Evolutionary conservation across 306 rosid species (phyloP).

Genomic region (Citrullus colocynthis): DNA sequence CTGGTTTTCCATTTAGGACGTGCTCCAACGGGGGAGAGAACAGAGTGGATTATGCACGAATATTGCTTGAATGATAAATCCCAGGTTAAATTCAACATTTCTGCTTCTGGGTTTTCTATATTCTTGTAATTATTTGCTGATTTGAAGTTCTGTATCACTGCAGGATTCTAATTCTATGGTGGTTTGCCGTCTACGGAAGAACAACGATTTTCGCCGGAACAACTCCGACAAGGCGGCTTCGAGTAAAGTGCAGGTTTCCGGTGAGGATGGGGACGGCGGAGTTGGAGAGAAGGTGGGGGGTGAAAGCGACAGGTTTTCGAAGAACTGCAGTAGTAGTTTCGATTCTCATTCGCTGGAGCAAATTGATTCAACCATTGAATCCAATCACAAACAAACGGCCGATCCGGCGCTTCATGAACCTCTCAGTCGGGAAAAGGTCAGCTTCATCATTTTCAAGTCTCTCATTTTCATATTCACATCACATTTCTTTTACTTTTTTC

Average conservation of each 20-base stretch:
- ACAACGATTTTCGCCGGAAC: conserved; percentile 38
- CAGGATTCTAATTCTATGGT: conserved; percentile 78
- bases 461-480: no score
- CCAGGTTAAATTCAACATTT: conserved; percentile 35
- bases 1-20: conserved; percentile 88
- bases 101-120: not conserved
- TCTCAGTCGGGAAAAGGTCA: conserved; percentile 31
- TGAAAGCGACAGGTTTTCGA: conserved; percentile 29
- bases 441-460: not conserved
- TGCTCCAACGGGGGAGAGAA: conserved; percentile 89
- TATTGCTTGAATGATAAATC: conserved; percentile 56
- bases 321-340: conserved; percentile 37
- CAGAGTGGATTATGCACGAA: conserved; percentile 97
- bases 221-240: conserved; percentile 47
- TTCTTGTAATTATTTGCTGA: not conserved
- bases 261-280: conserved; percentile 24
- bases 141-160: not conserved
- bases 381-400: conserved; percentile 24
- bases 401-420: conserved; percentile 31
- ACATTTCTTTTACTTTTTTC: no score
- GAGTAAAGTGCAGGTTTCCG: conserved; percentile 23
- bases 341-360: conserved; percentile 61
- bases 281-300: conserved; percentile 33
- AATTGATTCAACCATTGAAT: conserved; percentile 50
- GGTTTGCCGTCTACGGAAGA: conserved; percentile 77